phyloP scores from a whole-genome alignment of 1,284 basidiomycete species.

The Apiotrichum brassicae region DNA sequence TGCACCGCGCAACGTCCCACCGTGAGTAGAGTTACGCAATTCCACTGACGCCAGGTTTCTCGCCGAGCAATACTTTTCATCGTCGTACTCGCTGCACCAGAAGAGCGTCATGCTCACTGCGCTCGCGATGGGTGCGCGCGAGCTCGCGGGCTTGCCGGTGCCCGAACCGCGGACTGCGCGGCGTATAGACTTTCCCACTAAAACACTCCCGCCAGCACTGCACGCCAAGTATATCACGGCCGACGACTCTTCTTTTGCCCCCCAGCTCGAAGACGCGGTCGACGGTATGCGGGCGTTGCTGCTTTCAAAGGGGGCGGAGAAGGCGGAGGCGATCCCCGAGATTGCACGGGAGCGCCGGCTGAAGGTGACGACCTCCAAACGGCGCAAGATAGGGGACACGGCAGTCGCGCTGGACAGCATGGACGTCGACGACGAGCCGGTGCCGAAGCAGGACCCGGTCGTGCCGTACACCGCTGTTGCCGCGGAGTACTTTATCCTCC shows the following conservation, averaged over 20 bases:
- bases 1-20: slow-evolving; percentile 66
- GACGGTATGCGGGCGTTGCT: slow-evolving; percentile 30
- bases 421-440: not conserved
- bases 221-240: slow-evolving; percentile 61
- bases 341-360: slow-evolving; percentile 67
- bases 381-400: slow-evolving; percentile 25
- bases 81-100: slow-evolving; percentile 81
- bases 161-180: slow-evolving; percentile 28
- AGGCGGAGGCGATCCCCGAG: slow-evolving; percentile 50
- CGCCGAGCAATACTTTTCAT: slow-evolving; percentile 88
- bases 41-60: slow-evolving; percentile 55
- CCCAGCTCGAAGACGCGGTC: slow-evolving; percentile 34
- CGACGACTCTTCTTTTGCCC: slow-evolving; percentile 6
- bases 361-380: slow-evolving; percentile 52
- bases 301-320: slow-evolving; percentile 33
- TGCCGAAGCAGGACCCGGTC: slow-evolving; percentile 18
- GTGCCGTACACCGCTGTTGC: slow-evolving; percentile 64
- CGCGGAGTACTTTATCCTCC: slow-evolving; percentile 77
- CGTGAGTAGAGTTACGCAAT: slow-evolving; percentile 53
- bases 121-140: slow-evolving; percentile 74
- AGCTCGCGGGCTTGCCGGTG: slow-evolving; percentile 66
- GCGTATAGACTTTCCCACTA: slow-evolving; percentile 63
- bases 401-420: slow-evolving; percentile 13
- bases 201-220: slow-evolving; percentile 61
- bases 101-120: slow-evolving; percentile 78